Evolutionary conservation across 1,139 yeast genomes (phyloP).

Genomic region (Yamadazyma conglobata): DNA sequence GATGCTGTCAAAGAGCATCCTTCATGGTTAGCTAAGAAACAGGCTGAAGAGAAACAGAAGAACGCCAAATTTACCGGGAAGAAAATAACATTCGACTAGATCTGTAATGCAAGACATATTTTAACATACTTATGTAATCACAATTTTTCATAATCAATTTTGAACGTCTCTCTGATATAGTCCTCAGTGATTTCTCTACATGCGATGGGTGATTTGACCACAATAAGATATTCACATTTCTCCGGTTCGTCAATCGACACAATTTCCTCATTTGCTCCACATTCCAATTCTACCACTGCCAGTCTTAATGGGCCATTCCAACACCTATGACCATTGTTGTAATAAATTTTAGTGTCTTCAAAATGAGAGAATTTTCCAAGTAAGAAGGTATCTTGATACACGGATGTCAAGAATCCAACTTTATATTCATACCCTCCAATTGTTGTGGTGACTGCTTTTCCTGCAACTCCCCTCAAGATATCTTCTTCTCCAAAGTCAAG

Average conservation of each 20-base stretch:
- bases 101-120: not conserved
- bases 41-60: conserved; percentile 63
- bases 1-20: conserved; percentile 55
- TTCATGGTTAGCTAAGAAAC: conserved; percentile 88
- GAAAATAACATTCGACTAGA: conserved; percentile 65
- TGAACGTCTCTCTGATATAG: conserved; percentile 24
- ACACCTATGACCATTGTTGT: conserved; percentile 71
- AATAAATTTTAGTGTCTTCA: conserved; percentile 37
- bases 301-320: conserved; percentile 94
- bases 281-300: conserved; percentile 59
- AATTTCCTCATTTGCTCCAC: conserved; percentile 61
- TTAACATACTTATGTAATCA: conserved; percentile 9
- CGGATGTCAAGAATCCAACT: conserved; percentile 54
- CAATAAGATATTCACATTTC: conserved; percentile 73
- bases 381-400: conserved; percentile 57
- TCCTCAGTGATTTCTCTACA: conserved; percentile 45
- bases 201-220: conserved; percentile 65
- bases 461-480: conserved; percentile 56
- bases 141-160: conserved; percentile 24
- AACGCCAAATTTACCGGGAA: conserved; percentile 77
- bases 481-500: conserved; percentile 59
- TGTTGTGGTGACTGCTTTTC: conserved; percentile 43
- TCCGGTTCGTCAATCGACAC: conserved; percentile 80
- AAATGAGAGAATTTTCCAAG: conserved; percentile 52
- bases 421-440: conserved; percentile 72